phyloP scores from a whole-genome alignment of 2,329 filamentous ascomycete genomes.

The Clonostachys rhizophaga region DNA sequence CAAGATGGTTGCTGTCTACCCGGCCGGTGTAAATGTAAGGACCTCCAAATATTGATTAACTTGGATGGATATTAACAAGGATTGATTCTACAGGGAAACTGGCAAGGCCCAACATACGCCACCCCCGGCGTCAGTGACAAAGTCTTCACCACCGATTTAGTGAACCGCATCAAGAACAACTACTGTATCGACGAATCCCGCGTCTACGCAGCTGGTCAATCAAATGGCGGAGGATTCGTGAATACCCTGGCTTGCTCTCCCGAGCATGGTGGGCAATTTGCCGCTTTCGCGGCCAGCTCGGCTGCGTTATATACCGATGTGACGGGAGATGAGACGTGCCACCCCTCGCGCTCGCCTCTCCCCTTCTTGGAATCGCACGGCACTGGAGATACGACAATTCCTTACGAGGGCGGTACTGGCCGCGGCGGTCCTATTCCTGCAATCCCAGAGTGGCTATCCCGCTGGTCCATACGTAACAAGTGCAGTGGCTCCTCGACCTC shows the following conservation, averaged over 20 bases:
- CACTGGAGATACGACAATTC: not conserved
- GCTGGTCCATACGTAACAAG: conserved; percentile 26
- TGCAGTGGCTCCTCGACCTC: not conserved
- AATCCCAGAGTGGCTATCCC: conserved; percentile 29
- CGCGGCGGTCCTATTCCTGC: conserved; percentile 35
- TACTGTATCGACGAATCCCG: conserved; percentile 32
- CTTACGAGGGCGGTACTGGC: conserved; percentile 20
- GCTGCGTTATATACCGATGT: conserved; percentile 34
- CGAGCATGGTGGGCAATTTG: conserved; percentile 26
- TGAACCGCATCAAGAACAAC: conserved; percentile 25
- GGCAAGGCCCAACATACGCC: conserved; percentile 30
- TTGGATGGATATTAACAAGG: not conserved
- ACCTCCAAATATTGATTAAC: not conserved
- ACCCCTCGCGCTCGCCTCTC: conserved; percentile 16
- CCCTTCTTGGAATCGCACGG: conserved; percentile 1
- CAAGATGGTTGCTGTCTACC: conserved; percentile 34
- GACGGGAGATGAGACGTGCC: conserved; percentile 15
- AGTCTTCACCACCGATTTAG: conserved; percentile 35
- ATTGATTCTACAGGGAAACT: conserved; percentile 19
- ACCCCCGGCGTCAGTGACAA: conserved; percentile 27
- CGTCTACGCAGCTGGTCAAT: conserved; percentile 36
- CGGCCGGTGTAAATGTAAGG: conserved; percentile 31
- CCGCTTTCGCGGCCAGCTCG: conserved; percentile 32
- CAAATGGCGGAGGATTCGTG: conserved; percentile 38
- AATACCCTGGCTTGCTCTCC: conserved; percentile 32